Evolutionary conservation across 2,329 filamentous ascomycete species (phyloP).

Genomic region (Neopestalotiopsis sp.): DNA sequence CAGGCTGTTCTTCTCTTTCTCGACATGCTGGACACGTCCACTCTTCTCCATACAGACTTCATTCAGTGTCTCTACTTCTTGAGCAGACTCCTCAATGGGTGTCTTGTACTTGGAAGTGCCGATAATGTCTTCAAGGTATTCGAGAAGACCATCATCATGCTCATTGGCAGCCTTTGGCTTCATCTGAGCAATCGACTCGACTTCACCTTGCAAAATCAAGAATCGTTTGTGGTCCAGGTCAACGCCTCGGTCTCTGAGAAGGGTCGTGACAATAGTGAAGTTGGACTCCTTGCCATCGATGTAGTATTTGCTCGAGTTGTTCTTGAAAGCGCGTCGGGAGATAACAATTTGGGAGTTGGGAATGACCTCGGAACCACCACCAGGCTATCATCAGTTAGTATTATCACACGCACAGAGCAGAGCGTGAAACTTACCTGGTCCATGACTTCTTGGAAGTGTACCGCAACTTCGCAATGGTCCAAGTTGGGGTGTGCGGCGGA

Average conservation of each 20-base stretch:
- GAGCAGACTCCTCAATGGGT: conserved; percentile 91
- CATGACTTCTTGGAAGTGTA: conserved; percentile 94
- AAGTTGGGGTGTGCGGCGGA: conserved; percentile 86
- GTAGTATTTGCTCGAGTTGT: conserved; percentile 98
- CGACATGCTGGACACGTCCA: conserved; percentile 92
- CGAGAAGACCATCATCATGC: conserved; percentile 92
- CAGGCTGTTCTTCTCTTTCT: conserved; percentile 91
- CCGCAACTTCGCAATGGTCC: conserved; percentile 92
- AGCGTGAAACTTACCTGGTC: conserved; percentile 64
- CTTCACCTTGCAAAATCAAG: conserved; percentile 94
- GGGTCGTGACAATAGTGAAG: conserved; percentile 87
- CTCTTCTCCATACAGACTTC: conserved; percentile 96
- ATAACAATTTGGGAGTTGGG: conserved; percentile 86
- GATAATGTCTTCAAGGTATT: conserved; percentile 98
- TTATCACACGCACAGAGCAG: no score
- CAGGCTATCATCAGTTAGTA: conserved; percentile 54
- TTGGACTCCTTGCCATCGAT: conserved; percentile 90
- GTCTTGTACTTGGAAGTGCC: conserved; percentile 98
- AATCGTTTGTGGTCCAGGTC: conserved; percentile 99
- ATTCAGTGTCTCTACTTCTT: conserved; percentile 90
- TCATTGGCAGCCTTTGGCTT: conserved; percentile 95
- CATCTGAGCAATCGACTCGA: conserved; percentile 99
- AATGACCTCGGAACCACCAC: conserved; percentile 75
- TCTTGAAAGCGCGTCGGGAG: conserved; percentile 93
- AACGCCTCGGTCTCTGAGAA: conserved; percentile 86